These are phyloP conservation scores for Ganoderma boninense DNA, from an alignment of 1,284 basidiomycete genomes.

Conservation along the genomic window DNA sequence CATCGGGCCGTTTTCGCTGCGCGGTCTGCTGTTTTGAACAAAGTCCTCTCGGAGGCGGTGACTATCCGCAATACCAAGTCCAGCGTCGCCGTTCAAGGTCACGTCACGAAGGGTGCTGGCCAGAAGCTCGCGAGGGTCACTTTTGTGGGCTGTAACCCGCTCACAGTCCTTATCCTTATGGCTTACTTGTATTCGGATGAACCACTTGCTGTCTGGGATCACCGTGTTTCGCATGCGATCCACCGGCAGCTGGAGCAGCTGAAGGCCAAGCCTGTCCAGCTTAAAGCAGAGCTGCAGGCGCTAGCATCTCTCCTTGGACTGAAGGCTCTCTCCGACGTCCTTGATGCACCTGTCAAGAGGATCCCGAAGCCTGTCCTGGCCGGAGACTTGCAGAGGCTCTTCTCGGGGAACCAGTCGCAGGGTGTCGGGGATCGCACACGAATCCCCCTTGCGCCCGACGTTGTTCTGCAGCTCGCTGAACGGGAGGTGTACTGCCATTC, in stretches of 20 bases:
- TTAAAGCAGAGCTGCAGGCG: constrained; percentile 69
- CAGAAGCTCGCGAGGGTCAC: constrained; percentile 40
- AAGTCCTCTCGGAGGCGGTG: constrained; percentile 49
- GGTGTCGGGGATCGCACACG: constrained; percentile 3
- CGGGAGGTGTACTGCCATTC: constrained; percentile 78
- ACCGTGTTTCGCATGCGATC: constrained; percentile 66
- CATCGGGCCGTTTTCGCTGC: constrained; percentile 75
- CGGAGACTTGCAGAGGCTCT: constrained; percentile 59
- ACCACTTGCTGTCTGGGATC: constrained; percentile 87
- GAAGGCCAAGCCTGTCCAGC: constrained; percentile 52
- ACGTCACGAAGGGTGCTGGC: constrained; percentile 25
- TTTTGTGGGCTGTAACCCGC: constrained; percentile 62
- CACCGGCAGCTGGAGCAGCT: constrained; percentile 50
- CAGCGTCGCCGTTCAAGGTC: constrained; percentile 42
- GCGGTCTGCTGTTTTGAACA: constrained; percentile 60
- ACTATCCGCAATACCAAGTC: constrained; percentile 41
- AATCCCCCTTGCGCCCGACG: constrained; percentile 63
- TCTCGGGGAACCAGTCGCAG: constrained; percentile 27
- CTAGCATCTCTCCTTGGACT: constrained; percentile 68
- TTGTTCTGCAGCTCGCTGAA: constrained; percentile 81
- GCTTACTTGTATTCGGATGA: constrained; percentile 92
- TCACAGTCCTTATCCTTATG: constrained; percentile 81
- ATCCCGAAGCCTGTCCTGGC: constrained; percentile 54
- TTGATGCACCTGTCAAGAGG: constrained; percentile 64
- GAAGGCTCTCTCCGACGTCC: constrained; percentile 55